A percentile compares a stretch with the other conserved stretches of the same genome.
Evolutionary conservation across 495 filamentous ascomycete genomes (phyloP).

Genomic region (Thermothielavioides terrestris): DNA sequence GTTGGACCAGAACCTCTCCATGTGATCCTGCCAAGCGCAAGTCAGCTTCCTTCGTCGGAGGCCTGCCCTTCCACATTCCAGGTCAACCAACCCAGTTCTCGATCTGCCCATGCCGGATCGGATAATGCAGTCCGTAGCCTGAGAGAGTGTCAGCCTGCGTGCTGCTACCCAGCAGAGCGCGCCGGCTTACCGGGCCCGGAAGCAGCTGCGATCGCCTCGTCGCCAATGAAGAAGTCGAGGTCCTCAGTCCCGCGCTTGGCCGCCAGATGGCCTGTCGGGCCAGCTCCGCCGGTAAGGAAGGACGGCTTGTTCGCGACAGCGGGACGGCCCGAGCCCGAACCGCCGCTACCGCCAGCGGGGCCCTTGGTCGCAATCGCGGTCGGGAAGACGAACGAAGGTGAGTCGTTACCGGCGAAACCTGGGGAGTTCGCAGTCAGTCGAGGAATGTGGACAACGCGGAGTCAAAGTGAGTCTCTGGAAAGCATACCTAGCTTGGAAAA

Average conservation of each 20-base stretch:
- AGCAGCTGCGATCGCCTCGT: conserved; percentile 81
- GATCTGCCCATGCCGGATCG: conserved; percentile 93
- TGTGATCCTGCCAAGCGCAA: conserved; percentile 61
- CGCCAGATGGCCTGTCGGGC: conserved; percentile 69
- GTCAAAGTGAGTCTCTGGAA: neutral
- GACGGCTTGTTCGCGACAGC: conserved; percentile 89
- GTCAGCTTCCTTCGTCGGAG: conserved; percentile 14
- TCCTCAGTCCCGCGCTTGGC: conserved; percentile 95
- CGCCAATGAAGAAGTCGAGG: conserved; percentile 97
- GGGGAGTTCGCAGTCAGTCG: conserved; percentile 10
- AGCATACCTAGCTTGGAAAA: conserved; percentile 90
- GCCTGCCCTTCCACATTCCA: neutral
- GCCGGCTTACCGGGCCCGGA: conserved; percentile 63
- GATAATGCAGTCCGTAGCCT: conserved; percentile 95
- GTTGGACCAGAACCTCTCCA: conserved; percentile 99
- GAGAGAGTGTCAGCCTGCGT: conserved; percentile 14
- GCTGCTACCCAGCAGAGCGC: neutral
- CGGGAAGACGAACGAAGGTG: conserved; percentile 97
- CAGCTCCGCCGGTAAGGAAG: conserved; percentile 86
- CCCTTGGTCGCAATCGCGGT: conserved; percentile 97
- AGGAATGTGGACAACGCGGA: neutral
- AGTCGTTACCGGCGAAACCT: conserved; percentile 99
- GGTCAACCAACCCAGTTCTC: conserved; percentile 75
- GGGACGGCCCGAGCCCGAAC: conserved; percentile 76
- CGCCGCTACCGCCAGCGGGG: conserved; percentile 54